Conservation (phyloP, 2,329 filamentous ascomycete species). For the Stagonosporopsis cucurbitacearum region DNA sequence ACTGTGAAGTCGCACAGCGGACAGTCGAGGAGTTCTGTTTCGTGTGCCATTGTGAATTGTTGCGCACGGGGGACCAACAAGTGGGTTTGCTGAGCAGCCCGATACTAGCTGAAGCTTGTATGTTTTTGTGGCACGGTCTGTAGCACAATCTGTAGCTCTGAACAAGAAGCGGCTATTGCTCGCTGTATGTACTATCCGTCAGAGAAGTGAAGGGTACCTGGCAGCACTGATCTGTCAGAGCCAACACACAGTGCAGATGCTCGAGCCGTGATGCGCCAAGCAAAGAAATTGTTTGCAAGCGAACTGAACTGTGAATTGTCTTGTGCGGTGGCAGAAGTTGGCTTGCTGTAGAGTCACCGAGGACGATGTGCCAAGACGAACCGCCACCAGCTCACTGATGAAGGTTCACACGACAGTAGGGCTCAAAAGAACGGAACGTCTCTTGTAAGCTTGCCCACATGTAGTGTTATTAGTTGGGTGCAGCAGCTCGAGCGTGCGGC, state of each 20-base stretch:
- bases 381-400: conserved; percentile 17
- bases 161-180: not conserved
- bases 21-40: conserved; percentile 39
- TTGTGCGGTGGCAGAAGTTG: not conserved
- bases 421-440: not conserved
- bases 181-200: not conserved
- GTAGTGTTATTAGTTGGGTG: not conserved
- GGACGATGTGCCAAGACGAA: conserved; percentile 4
- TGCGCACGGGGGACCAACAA: not conserved
- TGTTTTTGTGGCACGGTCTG: not conserved
- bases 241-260: not conserved
- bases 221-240: not conserved
- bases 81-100: not conserved
- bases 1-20: conserved; percentile 46
- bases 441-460: not conserved
- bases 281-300: not conserved
- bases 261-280: not conserved
- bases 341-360: not conserved
- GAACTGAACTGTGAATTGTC: not conserved
- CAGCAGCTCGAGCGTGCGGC: not conserved
- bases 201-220: not conserved
- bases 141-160: not conserved
- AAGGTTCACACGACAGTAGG: not conserved
- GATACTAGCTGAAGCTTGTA: not conserved
- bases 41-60: conserved; percentile 24